phyloP scores from a whole-genome alignment of 148 eudicot genomes.

The Nyssa sinensis region DNA sequence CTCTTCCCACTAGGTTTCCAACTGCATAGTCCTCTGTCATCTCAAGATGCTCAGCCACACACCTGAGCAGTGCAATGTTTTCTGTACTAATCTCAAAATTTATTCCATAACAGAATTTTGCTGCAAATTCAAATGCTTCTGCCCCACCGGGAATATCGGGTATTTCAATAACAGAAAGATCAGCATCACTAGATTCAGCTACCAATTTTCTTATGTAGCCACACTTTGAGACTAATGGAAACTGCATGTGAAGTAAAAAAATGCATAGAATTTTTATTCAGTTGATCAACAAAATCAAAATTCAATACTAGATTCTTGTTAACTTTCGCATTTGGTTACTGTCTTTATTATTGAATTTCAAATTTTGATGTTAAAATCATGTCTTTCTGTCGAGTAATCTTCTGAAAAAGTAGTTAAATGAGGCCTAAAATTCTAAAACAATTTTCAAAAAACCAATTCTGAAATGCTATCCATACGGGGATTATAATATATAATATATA shows the following conservation, averaged over 20 bases:
- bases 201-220: conserved; percentile 71
- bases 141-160: conserved; percentile 77
- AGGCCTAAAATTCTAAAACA: too few relatives aligned
- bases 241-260: conserved; percentile 40
- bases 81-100: conserved; percentile 70
- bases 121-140: conserved; percentile 79
- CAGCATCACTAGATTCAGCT: conserved; percentile 49
- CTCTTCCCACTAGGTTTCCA: conserved; percentile 59
- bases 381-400: too few relatives aligned
- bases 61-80: conserved; percentile 74
- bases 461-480: too few relatives aligned
- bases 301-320: not conserved
- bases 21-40: conserved; percentile 86
- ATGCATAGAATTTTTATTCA: too few relatives aligned
- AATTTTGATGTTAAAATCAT: too few relatives aligned
- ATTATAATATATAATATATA: too few relatives aligned
- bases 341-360: too few relatives aligned
- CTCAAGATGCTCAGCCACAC: conserved; percentile 81
- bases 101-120: conserved; percentile 89
- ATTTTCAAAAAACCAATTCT: too few relatives aligned
- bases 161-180: conserved; percentile 42
- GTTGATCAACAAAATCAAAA: not conserved
- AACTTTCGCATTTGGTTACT: too few relatives aligned
- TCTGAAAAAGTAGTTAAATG: too few relatives aligned
- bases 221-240: conserved; percentile 79